Conservation (phyloP, 371 early-diverging fungal species). For the Saksenaea oblongispora region DNA sequence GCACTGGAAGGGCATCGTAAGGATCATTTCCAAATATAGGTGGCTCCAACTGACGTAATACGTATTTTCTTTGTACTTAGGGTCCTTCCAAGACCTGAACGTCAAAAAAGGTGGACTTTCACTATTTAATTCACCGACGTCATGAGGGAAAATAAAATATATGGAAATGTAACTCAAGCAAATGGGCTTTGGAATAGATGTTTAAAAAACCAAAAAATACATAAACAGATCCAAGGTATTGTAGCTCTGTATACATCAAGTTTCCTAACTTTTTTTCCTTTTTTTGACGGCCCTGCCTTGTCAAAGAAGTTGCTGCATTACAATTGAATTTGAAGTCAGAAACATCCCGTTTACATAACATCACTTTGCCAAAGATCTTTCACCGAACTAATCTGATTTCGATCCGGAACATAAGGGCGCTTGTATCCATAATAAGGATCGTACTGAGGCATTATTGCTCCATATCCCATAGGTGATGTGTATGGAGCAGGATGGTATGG, state of each 20-base stretch:
- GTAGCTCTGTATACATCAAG: not conserved
- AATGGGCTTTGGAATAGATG: not conserved
- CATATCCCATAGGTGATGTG: not conserved
- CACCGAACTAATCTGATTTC: not conserved
- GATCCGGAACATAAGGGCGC: not conserved
- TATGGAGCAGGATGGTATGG: not conserved
- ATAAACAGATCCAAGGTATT: not conserved
- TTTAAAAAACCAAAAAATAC: not conserved
- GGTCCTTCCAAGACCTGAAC: too few relatives aligned
- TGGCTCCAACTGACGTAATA: too few relatives aligned
- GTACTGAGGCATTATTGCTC: not conserved
- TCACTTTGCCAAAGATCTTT: constrained; percentile 4
- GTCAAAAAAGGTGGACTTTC: not conserved
- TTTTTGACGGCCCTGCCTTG: not conserved
- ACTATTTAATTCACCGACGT: not conserved
- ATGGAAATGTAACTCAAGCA: too few relatives aligned
- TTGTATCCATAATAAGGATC: not conserved
- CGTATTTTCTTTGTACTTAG: too few relatives aligned
- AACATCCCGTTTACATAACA: not conserved
- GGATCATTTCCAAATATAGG: too few relatives aligned
- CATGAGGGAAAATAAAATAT: not conserved
- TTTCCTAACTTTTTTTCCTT: not conserved
- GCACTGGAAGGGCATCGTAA: too few relatives aligned
- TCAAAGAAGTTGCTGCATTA: not conserved
- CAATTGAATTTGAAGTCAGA: not conserved